Evolutionary conservation across 768 basidiomycete genomes (phyloP), one percentile per base, ranked within the genome.

Genomic region (Phlebiopsis gigantea): DNA sequence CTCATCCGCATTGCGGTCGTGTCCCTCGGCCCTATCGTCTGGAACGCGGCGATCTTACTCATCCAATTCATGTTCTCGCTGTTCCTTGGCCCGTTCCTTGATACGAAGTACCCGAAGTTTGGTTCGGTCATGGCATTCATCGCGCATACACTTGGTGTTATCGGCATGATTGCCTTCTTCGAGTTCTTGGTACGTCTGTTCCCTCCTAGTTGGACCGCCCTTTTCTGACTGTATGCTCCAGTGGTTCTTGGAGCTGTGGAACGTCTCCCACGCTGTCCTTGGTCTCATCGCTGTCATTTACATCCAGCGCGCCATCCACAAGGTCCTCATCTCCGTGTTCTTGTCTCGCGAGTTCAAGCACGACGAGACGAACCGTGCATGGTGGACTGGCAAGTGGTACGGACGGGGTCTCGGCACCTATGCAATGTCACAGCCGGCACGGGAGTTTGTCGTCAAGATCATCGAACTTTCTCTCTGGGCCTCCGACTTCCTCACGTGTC

Each of bases 301-400:
- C 56, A 90, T 98, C 56, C 94, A 98, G 68, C 85, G 97, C 50
- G 90, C 90, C 17, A 74, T 98, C 58, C 87, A 95, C 82, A 98
- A 98, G 79, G 79, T 93, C 57, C 76, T 97, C 55, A 98, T 99
- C 66, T 79, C 95, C 0, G 88, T 96, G 59, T 93, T 95, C 82
- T 76, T 98, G 34, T 89, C 94, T 41, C 88, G 97, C 61, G 97
- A 99, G 72, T 97, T 97, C 82, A 99, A 99, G 76, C 94, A 98
- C 69, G 97, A 99, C 69, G 95, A 98, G 73, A 95, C 93, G 31
- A 98, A 98, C 74, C 81, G 93, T 25, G 95, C 95, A 6, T 99
- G 96, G 96, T 99, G 97, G 97, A 96, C 95, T 29, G 95, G 94
- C 46, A 79, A 86, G 68, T 98, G 97, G 97, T 96, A 94, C 70